Base-by-base conservation (phyloP, 768 basidiomycete genomes). In the Amylocystis lapponica region DNA sequence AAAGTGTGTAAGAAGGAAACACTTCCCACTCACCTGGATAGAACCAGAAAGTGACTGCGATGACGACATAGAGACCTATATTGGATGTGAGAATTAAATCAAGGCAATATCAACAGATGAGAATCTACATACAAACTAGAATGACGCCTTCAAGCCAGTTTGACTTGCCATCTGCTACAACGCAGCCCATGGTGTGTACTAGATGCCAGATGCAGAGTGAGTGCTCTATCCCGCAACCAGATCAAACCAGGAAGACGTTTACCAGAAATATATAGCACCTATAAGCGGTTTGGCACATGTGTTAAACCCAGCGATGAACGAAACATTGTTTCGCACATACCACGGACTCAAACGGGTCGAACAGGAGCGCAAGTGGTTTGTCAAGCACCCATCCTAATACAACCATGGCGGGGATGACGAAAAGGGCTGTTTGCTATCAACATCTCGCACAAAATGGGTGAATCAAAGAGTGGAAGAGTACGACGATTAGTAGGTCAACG, bases 91-190 rank as follows among this genome's bases (percentile, higher is more conserved):
- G 17, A 30, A 61, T 11, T 7, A 23, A 20, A 32, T 12, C 12
- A 9, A 8, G n/a, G 8, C 9, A n/a, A 9, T 30, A n/a, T 30
- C 29, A n/a, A n/a, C n/a, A 30, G 10, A 30, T 30, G 10, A 30
- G n/a, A 11, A 7, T 5, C 3, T 6, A 59, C 68, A 36, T 50
- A 76, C 82, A 79, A 44, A 89, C 76, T n/a, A 90, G 71, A 43
- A 89, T 80, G 53, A 81, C 63, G 19, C 89, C 90, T 62, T 95
- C 92, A n/a, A 96, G 70, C 81, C 92, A 96, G 61, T 94, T 95
- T 22, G 83, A 87, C 57, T 80, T 86, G 11, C 91, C 91, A 52
- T 96, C 94, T 37, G 79, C 75, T 5, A 94, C 76, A 17, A 84
- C 81, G 55, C 87, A 89, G 56, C 86, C 88, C 63, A 95, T 88